Conservation (phyloP, 2,329 filamentous ascomycete genomes). For the Emmonsiellopsis sp. region DNA sequence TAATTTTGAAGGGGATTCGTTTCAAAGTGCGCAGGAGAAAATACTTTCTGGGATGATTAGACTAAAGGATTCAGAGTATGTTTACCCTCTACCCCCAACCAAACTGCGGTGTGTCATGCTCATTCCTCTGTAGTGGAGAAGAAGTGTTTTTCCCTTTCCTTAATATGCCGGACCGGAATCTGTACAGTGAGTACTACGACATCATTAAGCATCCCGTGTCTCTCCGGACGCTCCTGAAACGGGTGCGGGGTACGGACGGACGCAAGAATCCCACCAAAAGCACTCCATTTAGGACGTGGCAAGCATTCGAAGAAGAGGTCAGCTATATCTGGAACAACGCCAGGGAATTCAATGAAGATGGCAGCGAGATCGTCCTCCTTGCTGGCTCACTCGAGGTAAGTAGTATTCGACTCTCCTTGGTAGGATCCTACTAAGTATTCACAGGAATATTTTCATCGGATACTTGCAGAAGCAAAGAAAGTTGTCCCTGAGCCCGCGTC, state of each 20-base stretch:
- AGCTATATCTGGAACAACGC: conserved; percentile 82
- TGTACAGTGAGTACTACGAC: conserved; percentile 74
- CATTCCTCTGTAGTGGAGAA: conserved; percentile 41
- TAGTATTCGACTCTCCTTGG: conserved; percentile 7
- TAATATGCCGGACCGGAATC: conserved; percentile 61
- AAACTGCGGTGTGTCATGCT: conserved; percentile 12
- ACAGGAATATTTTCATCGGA: conserved; percentile 58
- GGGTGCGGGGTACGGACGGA: conserved; percentile 62
- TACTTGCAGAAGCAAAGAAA: conserved; percentile 62
- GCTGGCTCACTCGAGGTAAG: conserved; percentile 70
- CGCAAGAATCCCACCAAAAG: conserved; percentile 49
- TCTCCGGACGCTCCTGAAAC: conserved; percentile 66
- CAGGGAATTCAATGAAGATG: conserved; percentile 83
- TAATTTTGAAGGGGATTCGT: conserved; percentile 61
- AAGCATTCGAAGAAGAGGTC: conserved; percentile 67
- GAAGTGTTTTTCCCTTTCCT: conserved; percentile 67
- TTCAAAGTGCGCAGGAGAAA: conserved; percentile 81
- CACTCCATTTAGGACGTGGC: conserved; percentile 74
- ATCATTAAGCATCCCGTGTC: conserved; percentile 74
- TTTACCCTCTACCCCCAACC: conserved; percentile 10
- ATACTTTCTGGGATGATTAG: conserved; percentile 64
- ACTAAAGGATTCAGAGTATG: conserved; percentile 58
- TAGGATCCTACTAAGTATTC: conserved; percentile 3
- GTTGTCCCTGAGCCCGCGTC: conserved; percentile 56
- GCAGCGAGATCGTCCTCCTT: conserved; percentile 70